phyloP scores from a whole-genome alignment of 1,284 basidiomycete genomes.

The Ganoderma leucocontextum region DNA sequence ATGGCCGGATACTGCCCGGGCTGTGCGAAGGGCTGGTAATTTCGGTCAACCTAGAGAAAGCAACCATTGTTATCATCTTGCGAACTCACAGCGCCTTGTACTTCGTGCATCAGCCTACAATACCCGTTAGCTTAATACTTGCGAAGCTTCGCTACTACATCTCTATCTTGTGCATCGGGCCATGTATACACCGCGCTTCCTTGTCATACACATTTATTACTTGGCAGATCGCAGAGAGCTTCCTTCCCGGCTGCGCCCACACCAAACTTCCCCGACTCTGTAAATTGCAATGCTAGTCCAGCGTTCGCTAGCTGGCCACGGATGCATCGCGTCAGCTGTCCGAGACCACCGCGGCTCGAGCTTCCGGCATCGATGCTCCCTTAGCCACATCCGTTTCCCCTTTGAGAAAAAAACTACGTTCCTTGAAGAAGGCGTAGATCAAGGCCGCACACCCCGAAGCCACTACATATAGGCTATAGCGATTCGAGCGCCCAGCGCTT shows the following conservation, averaged over 20 bases:
- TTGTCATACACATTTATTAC: neutral
- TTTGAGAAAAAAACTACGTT: neutral
- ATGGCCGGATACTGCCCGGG: slow-evolving; percentile 28
- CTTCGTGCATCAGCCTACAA: neutral
- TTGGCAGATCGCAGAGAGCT: slow-evolving; percentile 17
- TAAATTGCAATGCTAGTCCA: neutral
- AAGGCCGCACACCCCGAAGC: neutral
- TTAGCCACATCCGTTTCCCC: neutral
- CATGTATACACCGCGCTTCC: neutral
- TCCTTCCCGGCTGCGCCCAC: neutral
- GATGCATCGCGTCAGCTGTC: neutral
- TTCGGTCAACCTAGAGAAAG: neutral
- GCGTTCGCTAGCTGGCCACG: neutral
- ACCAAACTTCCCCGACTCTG: neutral
- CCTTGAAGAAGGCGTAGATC: neutral
- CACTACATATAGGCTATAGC: neutral
- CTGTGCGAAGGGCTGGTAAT: slow-evolving; percentile 22
- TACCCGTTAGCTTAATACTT: neutral
- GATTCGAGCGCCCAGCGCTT: neutral
- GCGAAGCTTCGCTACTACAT: neutral
- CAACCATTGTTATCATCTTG: neutral
- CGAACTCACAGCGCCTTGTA: neutral
- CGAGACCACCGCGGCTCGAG: neutral
- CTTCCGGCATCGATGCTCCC: neutral
- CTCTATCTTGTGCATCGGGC: slow-evolving; percentile 2